These are phyloP conservation scores for Lactifluus echinatus DNA, from an alignment of 768 basidiomycete species.

Conservation along the genomic window DNA sequence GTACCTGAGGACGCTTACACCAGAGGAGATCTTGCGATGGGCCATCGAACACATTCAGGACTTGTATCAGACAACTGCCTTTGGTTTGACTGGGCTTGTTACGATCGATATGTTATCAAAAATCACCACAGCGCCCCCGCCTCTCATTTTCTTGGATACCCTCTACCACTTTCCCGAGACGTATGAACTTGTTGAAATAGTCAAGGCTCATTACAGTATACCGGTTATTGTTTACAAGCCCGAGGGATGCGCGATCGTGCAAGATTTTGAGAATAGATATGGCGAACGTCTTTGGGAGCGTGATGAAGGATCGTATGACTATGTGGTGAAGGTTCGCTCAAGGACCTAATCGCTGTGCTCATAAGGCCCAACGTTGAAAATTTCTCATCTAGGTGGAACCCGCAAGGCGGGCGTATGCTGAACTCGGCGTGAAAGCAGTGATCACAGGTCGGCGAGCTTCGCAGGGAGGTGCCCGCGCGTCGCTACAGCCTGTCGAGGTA, in stretches of 20 bases:
- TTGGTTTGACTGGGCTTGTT: constrained; percentile 91
- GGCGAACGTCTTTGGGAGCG: constrained; percentile 81
- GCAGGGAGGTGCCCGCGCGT: constrained; percentile 84
- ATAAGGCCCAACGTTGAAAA: not conserved
- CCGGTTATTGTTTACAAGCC: constrained; percentile 75
- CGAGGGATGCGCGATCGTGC: constrained; percentile 50
- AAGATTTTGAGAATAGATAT: constrained; percentile 72
- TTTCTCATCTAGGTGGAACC: constrained; percentile 71
- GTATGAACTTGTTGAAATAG: constrained; percentile 78
- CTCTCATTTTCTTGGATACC: constrained; percentile 94
- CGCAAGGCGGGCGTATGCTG: constrained; percentile 76
- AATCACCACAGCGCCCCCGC: constrained; percentile 56
- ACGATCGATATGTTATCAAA: constrained; percentile 93
- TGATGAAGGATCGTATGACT: constrained; percentile 86
- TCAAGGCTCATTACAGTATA: constrained; percentile 64
- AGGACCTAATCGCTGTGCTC: not conserved
- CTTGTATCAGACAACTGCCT: constrained; percentile 91
- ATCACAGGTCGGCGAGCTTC: constrained; percentile 94
- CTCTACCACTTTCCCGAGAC: constrained; percentile 95
- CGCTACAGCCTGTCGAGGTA: constrained; percentile 78
- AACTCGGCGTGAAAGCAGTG: constrained; percentile 70
- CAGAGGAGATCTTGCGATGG: constrained; percentile 84
- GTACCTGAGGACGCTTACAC: constrained; percentile 59
- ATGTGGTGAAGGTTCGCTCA: constrained; percentile 69
- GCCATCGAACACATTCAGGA: constrained; percentile 69